These are phyloP conservation scores for Cadophora gregata DNA, from an alignment of 2,329 filamentous ascomycete species.

Conservation along the genomic window DNA sequence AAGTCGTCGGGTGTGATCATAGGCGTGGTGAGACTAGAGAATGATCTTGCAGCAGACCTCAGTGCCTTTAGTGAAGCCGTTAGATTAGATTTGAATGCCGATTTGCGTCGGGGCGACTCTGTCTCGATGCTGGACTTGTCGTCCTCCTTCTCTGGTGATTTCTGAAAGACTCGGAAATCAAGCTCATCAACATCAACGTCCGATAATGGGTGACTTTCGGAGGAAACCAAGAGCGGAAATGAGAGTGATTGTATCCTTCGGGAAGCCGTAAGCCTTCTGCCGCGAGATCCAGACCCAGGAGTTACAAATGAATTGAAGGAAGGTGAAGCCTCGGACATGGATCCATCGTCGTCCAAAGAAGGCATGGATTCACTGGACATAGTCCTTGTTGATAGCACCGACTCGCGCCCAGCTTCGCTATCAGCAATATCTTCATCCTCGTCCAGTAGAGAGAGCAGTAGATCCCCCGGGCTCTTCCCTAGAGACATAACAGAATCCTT, in stretches of 20 bases:
- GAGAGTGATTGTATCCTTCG: slow-evolving; percentile 60
- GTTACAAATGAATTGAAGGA: slow-evolving; percentile 40
- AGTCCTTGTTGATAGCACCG: slow-evolving; percentile 59
- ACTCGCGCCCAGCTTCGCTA: slow-evolving; percentile 60
- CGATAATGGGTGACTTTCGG: slow-evolving; percentile 57
- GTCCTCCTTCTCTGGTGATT: slow-evolving; percentile 28
- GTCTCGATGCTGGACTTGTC: slow-evolving; percentile 21
- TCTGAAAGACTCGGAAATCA: slow-evolving; percentile 56
- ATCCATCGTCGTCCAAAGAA: slow-evolving; percentile 57
- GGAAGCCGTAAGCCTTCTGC: slow-evolving; percentile 50
- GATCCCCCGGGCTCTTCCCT: slow-evolving; percentile 60
- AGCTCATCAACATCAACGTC: slow-evolving; percentile 52
- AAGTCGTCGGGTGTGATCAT: slow-evolving; percentile 71
- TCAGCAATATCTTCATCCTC: slow-evolving; percentile 56
- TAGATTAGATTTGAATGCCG: slow-evolving; percentile 71
- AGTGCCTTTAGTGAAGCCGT: slow-evolving; percentile 70
- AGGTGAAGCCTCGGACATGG: slow-evolving; percentile 48
- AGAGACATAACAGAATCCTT: slow-evolving; percentile 63
- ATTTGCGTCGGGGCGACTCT: slow-evolving; percentile 38
- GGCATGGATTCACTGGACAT: slow-evolving; percentile 66
- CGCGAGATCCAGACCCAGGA: slow-evolving; percentile 41
- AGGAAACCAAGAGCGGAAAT: slow-evolving; percentile 54
- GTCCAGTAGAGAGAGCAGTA: slow-evolving; percentile 66
- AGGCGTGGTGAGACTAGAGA: slow-evolving; percentile 66
- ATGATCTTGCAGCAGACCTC: slow-evolving; percentile 65